Percentiles rank a stretch among this genome's conserved stretches.
Evolutionary conservation across 305 asterid genomes (phyloP).

Genomic region (Ajuga reptans): DNA sequence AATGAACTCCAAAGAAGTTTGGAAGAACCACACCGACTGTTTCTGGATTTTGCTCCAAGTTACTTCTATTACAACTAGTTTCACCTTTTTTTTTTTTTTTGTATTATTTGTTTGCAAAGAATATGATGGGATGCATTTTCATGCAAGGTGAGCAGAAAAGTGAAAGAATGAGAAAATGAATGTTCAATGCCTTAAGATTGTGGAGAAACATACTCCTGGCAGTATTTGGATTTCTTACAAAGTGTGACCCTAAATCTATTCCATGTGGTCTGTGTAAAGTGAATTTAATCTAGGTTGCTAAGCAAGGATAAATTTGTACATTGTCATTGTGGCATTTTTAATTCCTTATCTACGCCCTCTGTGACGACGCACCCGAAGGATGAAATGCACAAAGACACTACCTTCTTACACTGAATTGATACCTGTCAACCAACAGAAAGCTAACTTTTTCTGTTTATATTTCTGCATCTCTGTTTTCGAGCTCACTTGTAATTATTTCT

Average conservation of each 20-base stretch:
- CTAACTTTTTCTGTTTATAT: conserved; percentile 2
- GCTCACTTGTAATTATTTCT: conserved; percentile 26
- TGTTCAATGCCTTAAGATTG: neutral
- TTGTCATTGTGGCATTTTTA: neutral
- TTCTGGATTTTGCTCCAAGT: neutral
- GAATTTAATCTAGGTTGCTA: conserved; percentile 7
- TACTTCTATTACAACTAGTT: neutral
- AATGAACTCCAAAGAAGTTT: neutral
- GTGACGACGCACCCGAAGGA: neutral
- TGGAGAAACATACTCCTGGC: neutral
- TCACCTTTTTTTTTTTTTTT: neutral
- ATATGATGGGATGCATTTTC: neutral
- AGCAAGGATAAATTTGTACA: neutral
- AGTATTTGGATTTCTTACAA: neutral
- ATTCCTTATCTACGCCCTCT: neutral
- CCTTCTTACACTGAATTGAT: neutral
- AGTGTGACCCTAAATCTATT: neutral
- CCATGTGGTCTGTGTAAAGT: neutral
- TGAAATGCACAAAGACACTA: neutral
- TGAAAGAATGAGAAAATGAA: neutral
- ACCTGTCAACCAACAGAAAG: neutral
- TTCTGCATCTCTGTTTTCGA: neutral
- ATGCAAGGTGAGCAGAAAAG: neutral
- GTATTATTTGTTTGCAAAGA: neutral
- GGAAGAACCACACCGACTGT: neutral